Evolutionary conservation across 2,329 filamentous ascomycete genomes (phyloP), one percentile per base, ranked within the genome.

Genomic region (Juglanconis oblonga): DNA sequence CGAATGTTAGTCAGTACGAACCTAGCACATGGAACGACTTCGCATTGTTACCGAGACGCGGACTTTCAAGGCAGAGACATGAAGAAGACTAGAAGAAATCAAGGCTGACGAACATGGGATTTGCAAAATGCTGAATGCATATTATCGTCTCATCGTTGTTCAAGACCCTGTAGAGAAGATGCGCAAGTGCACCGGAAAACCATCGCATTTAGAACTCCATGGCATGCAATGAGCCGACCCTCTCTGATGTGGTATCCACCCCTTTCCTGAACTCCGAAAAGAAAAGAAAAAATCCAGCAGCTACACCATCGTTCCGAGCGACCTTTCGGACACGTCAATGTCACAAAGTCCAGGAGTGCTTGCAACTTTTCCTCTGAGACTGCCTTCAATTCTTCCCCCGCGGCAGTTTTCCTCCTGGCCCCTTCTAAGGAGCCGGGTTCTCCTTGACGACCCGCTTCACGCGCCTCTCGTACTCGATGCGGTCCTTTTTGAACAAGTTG

Each of bases 401-500:
- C 7, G 13, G 9, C 17, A 4, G 9, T 35, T 40, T 6, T 17
- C 29, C 36, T 11, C 8, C 4, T 4, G 24, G 3, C 8, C 7
- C 24, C 33, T 57, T 66, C 76, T 69, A 92, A 56, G 89, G 88
- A 52, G 90, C 88, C 13, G 90, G 91, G 74, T 98, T 97, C 66
- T 97, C 92, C 68, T 86, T 89, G 59, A 99, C 95, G 24, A 97
- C 88, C 62, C 90, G 87, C 71, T 86, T 87, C 64, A 99, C 88
- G 65, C 93, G 90, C 74, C 87, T 89, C 77, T 98, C 93, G 71
- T 99, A 99, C 59, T 94, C 92, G 17, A 76, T 77, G 48, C 87
- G 83, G 71, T 99, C 94, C 73, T 92, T 92, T 81, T 96, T 97
- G 75, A 92, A 98, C 10, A 99, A 81, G 69, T 97, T 97, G 78